Evolutionary conservation across 1,284 basidiomycete species (phyloP), one percentile per base, ranked within the genome.

Genomic region (Thecaphora thlaspeos): DNA sequence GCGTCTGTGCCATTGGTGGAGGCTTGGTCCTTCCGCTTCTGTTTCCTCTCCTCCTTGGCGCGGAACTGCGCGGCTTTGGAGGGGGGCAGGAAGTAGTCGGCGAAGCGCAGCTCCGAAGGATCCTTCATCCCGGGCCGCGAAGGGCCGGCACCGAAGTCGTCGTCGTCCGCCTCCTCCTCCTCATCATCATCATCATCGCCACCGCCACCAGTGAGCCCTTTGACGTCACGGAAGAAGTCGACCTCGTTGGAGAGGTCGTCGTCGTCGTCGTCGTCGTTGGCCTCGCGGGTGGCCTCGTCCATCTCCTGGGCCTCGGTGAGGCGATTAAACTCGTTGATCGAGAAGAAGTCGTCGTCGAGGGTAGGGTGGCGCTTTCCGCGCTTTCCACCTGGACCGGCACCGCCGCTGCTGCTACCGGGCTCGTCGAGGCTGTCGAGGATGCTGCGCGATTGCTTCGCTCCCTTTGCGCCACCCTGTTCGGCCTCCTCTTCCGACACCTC

Each of bases 341-440:
- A 85, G 80, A 98, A 98, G 81, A 98, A 97, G 23, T 84, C 86
- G 77, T 97, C 94, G 79, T 97, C 88, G n/a, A 97, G 84, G 43
- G 84, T 84, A 7, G 86, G 82, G 61, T 85, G 82, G 18, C 67
- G 59, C 41, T 61, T 60, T n/a, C n/a, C n/a, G 32, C 32, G 10
- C 32, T 34, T 34, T 7, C 32, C 32, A 4, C 11, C 9, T 11
- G 32, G 32, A 15, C 32, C 9, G 5, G 32, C 10, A 15, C 32
- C 48, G 3, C 45, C 32, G 9, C 41, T 28, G 37, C 51, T 47
- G 24, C 43, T 46, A 4, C 54, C 70, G 10, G 62, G 58, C 36
- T 63, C 66, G 32, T 73, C 71, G 19, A 73, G 59, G 26, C 54
- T 51, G 46, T 65, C 59, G 26, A 73, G 55, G 1, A 71, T 40